Percentiles rank a stretch among this genome's conserved stretches.
Evolutionary conservation across 2,329 filamentous ascomycete species (phyloP).

Genomic region (Beauveria sp.): DNA sequence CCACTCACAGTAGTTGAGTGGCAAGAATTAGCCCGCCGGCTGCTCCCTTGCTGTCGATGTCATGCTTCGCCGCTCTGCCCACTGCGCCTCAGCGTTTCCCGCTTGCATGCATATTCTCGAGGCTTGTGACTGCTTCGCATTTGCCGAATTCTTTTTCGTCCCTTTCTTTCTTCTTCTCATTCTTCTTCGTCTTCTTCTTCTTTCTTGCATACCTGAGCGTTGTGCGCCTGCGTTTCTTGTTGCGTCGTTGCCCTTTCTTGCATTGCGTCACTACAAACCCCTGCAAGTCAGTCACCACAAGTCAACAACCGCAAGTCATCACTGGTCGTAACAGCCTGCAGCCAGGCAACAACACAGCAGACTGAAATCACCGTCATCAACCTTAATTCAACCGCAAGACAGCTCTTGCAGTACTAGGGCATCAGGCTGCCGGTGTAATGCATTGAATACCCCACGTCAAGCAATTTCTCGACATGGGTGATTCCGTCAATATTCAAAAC

Average conservation of each 20-base stretch:
- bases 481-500: slow-evolving; percentile 36
- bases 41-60: slow-evolving; percentile 10
- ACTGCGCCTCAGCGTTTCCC: slow-evolving; percentile 7
- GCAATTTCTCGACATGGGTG: slow-evolving; percentile 31
- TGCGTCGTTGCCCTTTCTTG: neutral
- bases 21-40: neutral
- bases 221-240: neutral
- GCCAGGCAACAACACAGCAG: neutral
- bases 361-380: neutral
- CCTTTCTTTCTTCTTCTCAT: neutral
- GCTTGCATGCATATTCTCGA: neutral
- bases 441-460: slow-evolving; percentile 3
- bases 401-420: neutral
- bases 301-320: neutral
- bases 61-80: neutral
- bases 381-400: neutral
- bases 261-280: slow-evolving; percentile 8
- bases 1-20: neutral
- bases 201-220: slow-evolving; percentile 4
- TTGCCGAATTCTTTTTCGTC: neutral
- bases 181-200: neutral
- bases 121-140: neutral
- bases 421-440: neutral
- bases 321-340: neutral
- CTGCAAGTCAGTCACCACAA: neutral